Conservation (phyloP, 495 filamentous ascomycete species). For the Penicillium taxi region DNA sequence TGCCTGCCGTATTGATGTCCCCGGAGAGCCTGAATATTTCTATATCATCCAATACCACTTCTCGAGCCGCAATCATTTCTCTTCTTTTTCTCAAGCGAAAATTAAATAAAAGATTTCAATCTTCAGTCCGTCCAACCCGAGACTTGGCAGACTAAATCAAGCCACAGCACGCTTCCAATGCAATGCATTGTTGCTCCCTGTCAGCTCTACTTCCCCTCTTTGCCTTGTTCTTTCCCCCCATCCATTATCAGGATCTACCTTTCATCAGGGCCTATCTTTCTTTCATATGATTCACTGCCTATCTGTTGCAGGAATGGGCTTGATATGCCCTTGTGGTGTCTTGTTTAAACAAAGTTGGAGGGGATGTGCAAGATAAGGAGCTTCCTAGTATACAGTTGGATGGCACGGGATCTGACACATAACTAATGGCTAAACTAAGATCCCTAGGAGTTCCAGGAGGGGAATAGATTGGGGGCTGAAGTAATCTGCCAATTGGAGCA, state of each 20-base stretch:
- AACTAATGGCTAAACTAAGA: no score
- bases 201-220: constrained; percentile 7
- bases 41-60: background rate
- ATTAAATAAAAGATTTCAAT: background rate
- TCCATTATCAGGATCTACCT: background rate
- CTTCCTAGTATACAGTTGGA: background rate
- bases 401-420: background rate
- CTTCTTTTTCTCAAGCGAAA: background rate
- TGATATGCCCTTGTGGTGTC: background rate
- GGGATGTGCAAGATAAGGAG: background rate
- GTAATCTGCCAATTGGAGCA: constrained; percentile 1
- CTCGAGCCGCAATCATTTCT: constrained; percentile 1
- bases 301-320: no score
- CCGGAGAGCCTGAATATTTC: constrained; percentile 1
- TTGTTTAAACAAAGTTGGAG: background rate
- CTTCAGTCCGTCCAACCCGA: constrained; percentile 19
- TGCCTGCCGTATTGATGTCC: constrained; percentile 12
- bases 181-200: constrained; percentile 12
- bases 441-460: no score
- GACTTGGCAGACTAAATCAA: constrained; percentile 21
- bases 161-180: constrained; percentile 17
- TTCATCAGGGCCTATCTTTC: background rate
- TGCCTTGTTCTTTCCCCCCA: constrained; percentile 1
- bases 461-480: no score
- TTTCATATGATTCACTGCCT: no score